phyloP scores from a whole-genome alignment of 176 grass and related monocot genomes.

The Olyra latifolia region DNA sequence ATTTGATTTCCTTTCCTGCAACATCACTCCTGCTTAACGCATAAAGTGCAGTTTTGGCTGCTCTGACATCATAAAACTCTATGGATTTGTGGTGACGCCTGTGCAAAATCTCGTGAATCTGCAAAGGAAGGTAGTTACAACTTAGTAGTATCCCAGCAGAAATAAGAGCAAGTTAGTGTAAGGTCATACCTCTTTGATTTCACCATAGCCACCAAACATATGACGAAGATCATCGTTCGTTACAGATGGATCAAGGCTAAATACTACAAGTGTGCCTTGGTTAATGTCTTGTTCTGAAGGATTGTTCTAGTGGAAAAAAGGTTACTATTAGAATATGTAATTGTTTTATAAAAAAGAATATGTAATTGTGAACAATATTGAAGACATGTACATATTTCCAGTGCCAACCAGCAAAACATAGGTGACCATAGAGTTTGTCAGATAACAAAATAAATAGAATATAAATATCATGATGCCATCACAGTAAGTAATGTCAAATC shows the following conservation, averaged over 20 bases:
- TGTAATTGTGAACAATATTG: slow-evolving; percentile 1
- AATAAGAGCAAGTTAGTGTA: slow-evolving; percentile 19
- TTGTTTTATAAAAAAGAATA: neutral
- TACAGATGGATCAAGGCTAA: slow-evolving; percentile 78
- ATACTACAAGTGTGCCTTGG: slow-evolving; percentile 64
- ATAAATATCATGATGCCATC: slow-evolving; percentile 5
- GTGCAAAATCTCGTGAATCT: slow-evolving; percentile 70
- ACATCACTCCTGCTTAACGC: slow-evolving; percentile 67
- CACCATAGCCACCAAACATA: slow-evolving; percentile 84
- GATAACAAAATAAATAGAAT: slow-evolving; percentile 12
- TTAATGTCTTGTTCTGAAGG: slow-evolving; percentile 67
- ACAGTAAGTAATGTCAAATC: slow-evolving; percentile 16
- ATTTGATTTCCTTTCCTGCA: slow-evolving; percentile 72
- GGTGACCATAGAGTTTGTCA: neutral
- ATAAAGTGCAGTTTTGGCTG: slow-evolving; percentile 67
- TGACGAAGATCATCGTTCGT: slow-evolving; percentile 76
- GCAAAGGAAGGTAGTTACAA: slow-evolving; percentile 38
- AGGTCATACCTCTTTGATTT: slow-evolving; percentile 76
- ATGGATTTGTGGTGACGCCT: slow-evolving; percentile 62
- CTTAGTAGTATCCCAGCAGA: slow-evolving; percentile 13
- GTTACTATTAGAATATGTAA: slow-evolving; percentile 8
- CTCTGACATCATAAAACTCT: slow-evolving; percentile 91
- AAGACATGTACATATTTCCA: slow-evolving; percentile 13
- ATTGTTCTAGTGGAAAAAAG: slow-evolving; percentile 59
- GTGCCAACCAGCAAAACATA: neutral